phyloP scores from a whole-genome alignment of 257 asterid species.

The Jacaranda mimosifolia region DNA sequence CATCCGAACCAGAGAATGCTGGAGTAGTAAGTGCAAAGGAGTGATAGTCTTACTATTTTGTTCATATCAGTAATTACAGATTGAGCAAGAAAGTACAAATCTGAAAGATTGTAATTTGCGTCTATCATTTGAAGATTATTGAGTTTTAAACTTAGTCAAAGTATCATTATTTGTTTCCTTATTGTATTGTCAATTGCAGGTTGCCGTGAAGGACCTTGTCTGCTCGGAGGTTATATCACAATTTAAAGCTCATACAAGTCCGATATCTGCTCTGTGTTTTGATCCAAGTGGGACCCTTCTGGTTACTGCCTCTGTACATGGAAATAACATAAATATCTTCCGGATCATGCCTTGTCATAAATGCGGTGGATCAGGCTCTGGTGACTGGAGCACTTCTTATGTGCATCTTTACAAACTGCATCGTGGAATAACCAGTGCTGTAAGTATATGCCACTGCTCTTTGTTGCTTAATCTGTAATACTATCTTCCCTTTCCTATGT shows the following conservation, averaged over 20 bases:
- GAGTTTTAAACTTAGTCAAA: neutral
- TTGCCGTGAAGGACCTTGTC: constrained; percentile 71
- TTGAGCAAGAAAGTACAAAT: neutral
- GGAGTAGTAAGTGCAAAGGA: constrained; percentile 63
- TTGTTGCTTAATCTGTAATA: constrained; percentile 23
- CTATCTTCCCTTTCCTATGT: constrained; percentile 26
- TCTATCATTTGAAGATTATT: neutral
- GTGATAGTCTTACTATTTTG: constrained; percentile 20
- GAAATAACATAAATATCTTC: constrained; percentile 69
- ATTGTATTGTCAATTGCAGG: constrained; percentile 47
- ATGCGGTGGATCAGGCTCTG: constrained; percentile 49
- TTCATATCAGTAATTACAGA: constrained; percentile 21
- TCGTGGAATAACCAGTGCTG: constrained; percentile 84
- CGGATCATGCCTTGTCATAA: constrained; percentile 62
- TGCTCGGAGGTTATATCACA: constrained; percentile 68
- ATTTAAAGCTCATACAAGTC: constrained; percentile 81
- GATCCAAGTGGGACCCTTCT: constrained; percentile 82
- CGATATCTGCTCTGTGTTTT: constrained; percentile 79
- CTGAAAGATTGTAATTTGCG: neutral
- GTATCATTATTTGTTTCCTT: constrained; percentile 20
- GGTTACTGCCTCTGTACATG: constrained; percentile 81
- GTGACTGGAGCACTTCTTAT: constrained; percentile 66
- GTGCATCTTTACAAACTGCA: constrained; percentile 76
- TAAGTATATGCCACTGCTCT: constrained; percentile 48
- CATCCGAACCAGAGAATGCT: constrained; percentile 70